A percentile compares a stretch with the other conserved stretches of the same genome.
Evolutionary conservation across 805 yeast genomes (phyloP).

Genomic region (Kazachstania kunashirensis): DNA sequence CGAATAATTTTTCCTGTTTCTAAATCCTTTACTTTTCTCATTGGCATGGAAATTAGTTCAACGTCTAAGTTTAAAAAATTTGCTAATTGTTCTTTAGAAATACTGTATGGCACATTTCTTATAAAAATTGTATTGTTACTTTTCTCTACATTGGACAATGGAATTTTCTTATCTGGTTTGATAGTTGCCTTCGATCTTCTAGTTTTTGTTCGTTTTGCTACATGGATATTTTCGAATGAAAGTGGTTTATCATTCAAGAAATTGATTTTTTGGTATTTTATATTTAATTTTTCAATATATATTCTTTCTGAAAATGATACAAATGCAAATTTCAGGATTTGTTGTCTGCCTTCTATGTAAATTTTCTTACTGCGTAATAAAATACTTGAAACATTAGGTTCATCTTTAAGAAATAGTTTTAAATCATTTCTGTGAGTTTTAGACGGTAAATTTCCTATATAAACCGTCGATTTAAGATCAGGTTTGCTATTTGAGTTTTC

Average conservation of each 20-base stretch:
- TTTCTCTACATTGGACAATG: slow-evolving; percentile 32
- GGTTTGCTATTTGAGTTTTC: not conserved
- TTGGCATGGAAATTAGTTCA: slow-evolving; percentile 43
- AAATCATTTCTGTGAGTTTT: slow-evolving; percentile 17
- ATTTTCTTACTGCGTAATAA: slow-evolving; percentile 12
- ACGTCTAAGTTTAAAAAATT: slow-evolving; percentile 41
- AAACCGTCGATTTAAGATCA: slow-evolving; percentile 20
- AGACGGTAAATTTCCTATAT: slow-evolving; percentile 18
- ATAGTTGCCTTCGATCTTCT: not conserved
- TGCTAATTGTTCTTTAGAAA: slow-evolving; percentile 44
- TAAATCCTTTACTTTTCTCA: slow-evolving; percentile 26
- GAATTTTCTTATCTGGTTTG: too few relatives aligned
- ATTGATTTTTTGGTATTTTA: slow-evolving; percentile 17
- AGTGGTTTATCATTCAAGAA: slow-evolving; percentile 18
- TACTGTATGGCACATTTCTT: slow-evolving; percentile 52
- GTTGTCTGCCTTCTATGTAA: slow-evolving; percentile 10
- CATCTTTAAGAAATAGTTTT: slow-evolving; percentile 15
- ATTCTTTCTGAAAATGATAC: slow-evolving; percentile 21
- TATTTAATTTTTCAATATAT: slow-evolving; percentile 20
- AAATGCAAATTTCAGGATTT: slow-evolving; percentile 19
- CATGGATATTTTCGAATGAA: slow-evolving; percentile 12
- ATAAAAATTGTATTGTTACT: slow-evolving; percentile 46
- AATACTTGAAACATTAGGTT: slow-evolving; percentile 15
- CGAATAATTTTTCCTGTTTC: slow-evolving; percentile 29
- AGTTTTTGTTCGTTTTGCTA: slow-evolving; percentile 2